phyloP scores from a whole-genome alignment of 495 filamentous ascomycete species.

The Chaetomium fimeti region DNA sequence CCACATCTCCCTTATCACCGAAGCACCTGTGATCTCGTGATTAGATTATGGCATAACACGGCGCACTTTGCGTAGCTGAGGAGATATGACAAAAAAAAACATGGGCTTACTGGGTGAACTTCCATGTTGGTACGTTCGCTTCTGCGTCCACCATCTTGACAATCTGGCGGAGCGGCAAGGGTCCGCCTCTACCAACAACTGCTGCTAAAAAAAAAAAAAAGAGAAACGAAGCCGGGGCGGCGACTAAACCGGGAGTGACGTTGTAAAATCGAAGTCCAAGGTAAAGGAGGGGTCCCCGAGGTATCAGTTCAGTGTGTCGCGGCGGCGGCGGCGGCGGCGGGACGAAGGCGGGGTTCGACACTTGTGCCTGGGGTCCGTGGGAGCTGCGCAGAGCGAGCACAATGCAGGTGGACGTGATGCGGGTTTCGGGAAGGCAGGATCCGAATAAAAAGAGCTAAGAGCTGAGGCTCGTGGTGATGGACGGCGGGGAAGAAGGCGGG shows the following conservation, averaged over 20 bases:
- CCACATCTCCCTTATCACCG: conserved; percentile 98
- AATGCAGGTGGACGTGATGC: not conserved
- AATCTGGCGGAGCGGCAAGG: conserved; percentile 29
- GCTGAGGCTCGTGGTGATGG: conserved; percentile 6
- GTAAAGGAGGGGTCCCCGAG: conserved; percentile 15
- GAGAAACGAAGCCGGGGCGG: conserved; percentile 24
- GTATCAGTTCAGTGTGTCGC: not conserved
- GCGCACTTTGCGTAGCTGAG: no score
- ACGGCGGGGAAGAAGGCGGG: conserved; percentile 14
- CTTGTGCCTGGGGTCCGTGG: conserved; percentile 7
- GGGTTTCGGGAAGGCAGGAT: not conserved
- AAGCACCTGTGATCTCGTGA: conserved; percentile 69
- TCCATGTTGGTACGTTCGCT: conserved; percentile 92
- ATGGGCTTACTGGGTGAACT: conserved; percentile 93
- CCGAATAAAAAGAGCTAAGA: not conserved
- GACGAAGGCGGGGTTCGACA: conserved; percentile 18
- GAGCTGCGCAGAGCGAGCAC: conserved; percentile 18
- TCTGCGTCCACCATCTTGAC: conserved; percentile 95
- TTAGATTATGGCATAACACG: conserved; percentile 15
- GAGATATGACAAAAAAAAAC: not conserved
- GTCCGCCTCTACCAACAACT: conserved; percentile 31
- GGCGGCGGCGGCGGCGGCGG: not conserved
- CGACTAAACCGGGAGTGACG: conserved; percentile 17
- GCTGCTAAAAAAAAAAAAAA: conserved; percentile 16
- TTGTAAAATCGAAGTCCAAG: conserved; percentile 9